Conservation (phyloP, 306 rosid genomes). For the Ceratonia siliqua region DNA sequence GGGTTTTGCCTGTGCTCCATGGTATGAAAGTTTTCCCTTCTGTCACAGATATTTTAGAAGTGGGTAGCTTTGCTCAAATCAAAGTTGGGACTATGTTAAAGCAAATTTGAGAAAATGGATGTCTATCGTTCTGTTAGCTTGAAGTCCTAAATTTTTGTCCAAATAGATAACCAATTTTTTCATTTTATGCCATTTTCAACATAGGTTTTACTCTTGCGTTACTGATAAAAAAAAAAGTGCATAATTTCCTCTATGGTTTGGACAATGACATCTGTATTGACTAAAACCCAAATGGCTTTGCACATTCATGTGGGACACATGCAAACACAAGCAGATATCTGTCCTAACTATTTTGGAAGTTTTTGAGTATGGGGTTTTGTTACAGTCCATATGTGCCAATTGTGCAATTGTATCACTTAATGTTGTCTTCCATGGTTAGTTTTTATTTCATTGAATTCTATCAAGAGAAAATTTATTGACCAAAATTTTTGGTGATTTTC, state of each 20-base stretch:
- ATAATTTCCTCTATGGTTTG: neutral
- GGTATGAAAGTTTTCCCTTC: too few species aligned
- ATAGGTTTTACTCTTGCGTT: neutral
- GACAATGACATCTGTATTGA: neutral
- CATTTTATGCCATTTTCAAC: conserved; percentile 1
- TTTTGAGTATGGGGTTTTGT: neutral
- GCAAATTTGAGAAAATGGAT: neutral
- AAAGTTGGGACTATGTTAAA: neutral
- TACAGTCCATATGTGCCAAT: neutral
- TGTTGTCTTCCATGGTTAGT: conserved; percentile 5
- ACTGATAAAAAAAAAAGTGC: neutral
- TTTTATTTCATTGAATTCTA: neutral
- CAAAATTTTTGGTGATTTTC: conserved; percentile 3
- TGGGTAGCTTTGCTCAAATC: too few species aligned
- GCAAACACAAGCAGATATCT: neutral
- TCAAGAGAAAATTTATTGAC: too few species aligned
- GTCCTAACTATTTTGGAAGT: neutral
- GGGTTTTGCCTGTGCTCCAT: too few species aligned
- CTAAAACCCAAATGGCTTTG: neutral
- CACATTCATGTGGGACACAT: neutral
- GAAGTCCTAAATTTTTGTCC: neutral
- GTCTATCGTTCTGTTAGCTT: neutral
- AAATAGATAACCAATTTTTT: neutral
- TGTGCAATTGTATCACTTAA: conserved; percentile 17
- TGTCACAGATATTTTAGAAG: too few species aligned